Percentiles rank a stretch among this genome's conserved stretches.
These are phyloP conservation scores for Lenwebbia sp. DNA, from an alignment of 345 rosid genomes.

Conservation along the genomic window DNA sequence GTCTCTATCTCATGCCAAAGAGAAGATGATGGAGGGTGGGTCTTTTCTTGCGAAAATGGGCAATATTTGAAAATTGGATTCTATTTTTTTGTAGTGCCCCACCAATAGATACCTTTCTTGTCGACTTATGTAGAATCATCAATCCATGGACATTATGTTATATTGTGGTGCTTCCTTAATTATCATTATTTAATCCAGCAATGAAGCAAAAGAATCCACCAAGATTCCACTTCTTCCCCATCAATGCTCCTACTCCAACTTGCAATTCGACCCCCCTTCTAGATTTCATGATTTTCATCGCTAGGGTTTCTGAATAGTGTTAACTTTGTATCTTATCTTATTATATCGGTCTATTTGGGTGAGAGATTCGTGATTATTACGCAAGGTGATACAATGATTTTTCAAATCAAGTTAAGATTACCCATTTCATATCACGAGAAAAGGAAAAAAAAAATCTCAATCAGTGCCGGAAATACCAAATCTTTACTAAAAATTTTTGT, in stretches of 20 bases:
- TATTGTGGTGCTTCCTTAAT: neutral
- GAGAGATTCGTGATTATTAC: neutral
- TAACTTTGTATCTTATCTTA: neutral
- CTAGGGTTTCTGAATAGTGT: neutral
- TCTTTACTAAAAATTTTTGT: neutral
- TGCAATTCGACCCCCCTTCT: neutral
- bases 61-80: conserved; percentile 9
- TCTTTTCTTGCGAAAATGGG: neutral
- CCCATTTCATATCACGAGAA: neutral
- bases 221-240: neutral
- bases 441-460: fast-evolving
- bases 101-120: conserved; percentile 23
- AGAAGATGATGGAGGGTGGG: neutral
- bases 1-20: neutral
- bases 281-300: neutral
- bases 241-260: neutral
- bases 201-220: neutral
- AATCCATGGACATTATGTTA: neutral
- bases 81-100: conserved; percentile 5
- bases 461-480: neutral
- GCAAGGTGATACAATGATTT: neutral
- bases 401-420: neutral
- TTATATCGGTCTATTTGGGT: neutral
- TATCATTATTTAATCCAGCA: neutral
- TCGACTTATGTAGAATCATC: neutral